phyloP scores from a whole-genome alignment of 495 filamentous ascomycete species.

The Neurospora sp. region DNA sequence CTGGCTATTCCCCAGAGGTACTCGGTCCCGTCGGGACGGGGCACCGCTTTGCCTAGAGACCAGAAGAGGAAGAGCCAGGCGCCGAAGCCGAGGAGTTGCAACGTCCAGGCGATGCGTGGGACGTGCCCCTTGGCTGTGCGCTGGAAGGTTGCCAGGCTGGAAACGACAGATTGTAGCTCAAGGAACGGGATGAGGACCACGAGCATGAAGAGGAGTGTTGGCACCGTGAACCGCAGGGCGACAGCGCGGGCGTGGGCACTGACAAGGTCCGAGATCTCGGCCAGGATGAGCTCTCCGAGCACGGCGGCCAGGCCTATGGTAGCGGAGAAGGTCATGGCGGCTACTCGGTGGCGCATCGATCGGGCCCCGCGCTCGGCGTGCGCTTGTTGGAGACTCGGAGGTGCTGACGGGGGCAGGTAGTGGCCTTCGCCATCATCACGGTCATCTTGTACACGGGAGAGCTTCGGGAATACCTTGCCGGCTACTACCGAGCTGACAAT shows the following conservation, averaged over 20 bases:
- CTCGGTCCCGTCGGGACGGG: slow-evolving; percentile 12
- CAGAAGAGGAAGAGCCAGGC: slow-evolving; percentile 62
- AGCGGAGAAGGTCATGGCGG: slow-evolving; percentile 54
- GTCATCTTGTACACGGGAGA: slow-evolving; percentile 41
- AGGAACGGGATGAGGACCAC: slow-evolving; percentile 60
- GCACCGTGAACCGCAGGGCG: slow-evolving; percentile 55
- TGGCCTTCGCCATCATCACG: slow-evolving; percentile 37
- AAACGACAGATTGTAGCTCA: slow-evolving; percentile 56
- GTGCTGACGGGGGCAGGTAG: slow-evolving; percentile 43
- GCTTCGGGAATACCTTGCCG: slow-evolving; percentile 53
- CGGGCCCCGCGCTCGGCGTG: slow-evolving; percentile 40
- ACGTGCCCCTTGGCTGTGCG: slow-evolving; percentile 37
- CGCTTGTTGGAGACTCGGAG: slow-evolving; percentile 33
- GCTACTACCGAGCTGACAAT: slow-evolving; percentile 45
- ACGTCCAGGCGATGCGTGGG: slow-evolving; percentile 42
- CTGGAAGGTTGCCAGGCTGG: slow-evolving; percentile 40
- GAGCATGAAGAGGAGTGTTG: slow-evolving; percentile 53
- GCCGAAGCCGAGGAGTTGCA: slow-evolving; percentile 47
- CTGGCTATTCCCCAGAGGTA: background rate
- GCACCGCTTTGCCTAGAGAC: slow-evolving; percentile 57
- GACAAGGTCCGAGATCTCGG: slow-evolving; percentile 66
- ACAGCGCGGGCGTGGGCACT: slow-evolving; percentile 48
- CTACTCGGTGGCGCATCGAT: slow-evolving; percentile 39
- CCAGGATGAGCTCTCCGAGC: slow-evolving; percentile 63
- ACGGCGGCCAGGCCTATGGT: slow-evolving; percentile 65